phyloP scores from a whole-genome alignment of 2,329 filamentous ascomycete genomes.

The Atkinsonella texensis region DNA sequence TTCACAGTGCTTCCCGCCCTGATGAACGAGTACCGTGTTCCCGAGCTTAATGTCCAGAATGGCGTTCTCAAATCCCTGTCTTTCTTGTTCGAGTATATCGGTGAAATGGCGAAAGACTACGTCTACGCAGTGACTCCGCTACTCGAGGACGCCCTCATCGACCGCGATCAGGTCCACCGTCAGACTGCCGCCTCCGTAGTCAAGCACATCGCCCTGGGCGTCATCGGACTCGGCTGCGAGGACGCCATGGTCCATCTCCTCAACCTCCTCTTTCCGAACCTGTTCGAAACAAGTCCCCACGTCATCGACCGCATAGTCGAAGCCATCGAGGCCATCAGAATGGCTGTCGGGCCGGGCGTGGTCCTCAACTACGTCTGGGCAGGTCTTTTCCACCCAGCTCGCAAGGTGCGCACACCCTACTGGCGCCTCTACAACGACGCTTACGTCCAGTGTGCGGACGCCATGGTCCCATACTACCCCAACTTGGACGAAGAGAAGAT shows the following conservation, averaged over 20 bases:
- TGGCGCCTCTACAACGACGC: constrained; percentile 96
- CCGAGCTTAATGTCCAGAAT: constrained; percentile 97
- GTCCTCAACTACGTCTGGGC: constrained; percentile 99
- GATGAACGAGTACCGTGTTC: constrained; percentile 99
- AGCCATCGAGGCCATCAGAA: constrained; percentile 88
- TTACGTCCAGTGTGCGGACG: constrained; percentile 85
- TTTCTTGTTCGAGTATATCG: constrained; percentile 98
- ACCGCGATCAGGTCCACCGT: constrained; percentile 93
- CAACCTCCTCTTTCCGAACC: constrained; percentile 89
- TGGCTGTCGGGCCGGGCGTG: constrained; percentile 82
- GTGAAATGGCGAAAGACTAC: constrained; percentile 99
- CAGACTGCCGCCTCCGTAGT: constrained; percentile 95
- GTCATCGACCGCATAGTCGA: constrained; percentile 97
- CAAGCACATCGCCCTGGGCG: constrained; percentile 93
- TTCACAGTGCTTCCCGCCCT: constrained; percentile 97
- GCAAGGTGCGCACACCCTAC: constrained; percentile 89
- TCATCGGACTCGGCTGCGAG: constrained; percentile 95
- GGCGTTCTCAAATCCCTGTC: constrained; percentile 94
- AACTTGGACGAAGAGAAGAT: constrained; percentile 70
- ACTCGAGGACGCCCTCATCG: constrained; percentile 92
- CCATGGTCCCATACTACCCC: constrained; percentile 94
- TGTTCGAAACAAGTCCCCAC: constrained; percentile 96
- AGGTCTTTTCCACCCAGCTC: constrained; percentile 88
- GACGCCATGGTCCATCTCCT: constrained; percentile 97
- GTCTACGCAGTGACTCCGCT: constrained; percentile 95